Conservation (phyloP, 2,329 filamentous ascomycete species). For the Eurotiales sp. region DNA sequence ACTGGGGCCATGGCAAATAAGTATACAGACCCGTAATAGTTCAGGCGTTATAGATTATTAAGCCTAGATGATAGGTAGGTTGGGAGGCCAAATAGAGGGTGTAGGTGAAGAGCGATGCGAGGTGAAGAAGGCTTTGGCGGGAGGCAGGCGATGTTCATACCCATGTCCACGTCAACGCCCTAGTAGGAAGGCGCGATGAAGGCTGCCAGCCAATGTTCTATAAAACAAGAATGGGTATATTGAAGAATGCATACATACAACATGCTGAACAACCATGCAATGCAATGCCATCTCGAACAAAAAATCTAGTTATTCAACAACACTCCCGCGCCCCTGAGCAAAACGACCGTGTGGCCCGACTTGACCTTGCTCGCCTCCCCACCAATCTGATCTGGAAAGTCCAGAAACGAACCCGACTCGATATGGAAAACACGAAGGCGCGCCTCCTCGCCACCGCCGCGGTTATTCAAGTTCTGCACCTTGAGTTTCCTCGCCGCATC, state of each 20-base stretch:
- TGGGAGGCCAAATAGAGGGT: background rate
- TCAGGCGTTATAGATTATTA: background rate
- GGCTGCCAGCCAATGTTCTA: too few relatives aligned
- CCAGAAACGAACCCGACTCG: slow-evolving; percentile 78
- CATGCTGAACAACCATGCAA: too few relatives aligned
- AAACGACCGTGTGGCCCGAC: slow-evolving; percentile 84
- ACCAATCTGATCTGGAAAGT: slow-evolving; percentile 84
- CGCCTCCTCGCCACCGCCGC: slow-evolving; percentile 54
- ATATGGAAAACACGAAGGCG: slow-evolving; percentile 88
- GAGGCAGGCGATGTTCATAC: too few relatives aligned
- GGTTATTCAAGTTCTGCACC: slow-evolving; percentile 46
- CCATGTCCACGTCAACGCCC: too few relatives aligned
- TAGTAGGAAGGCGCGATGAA: too few relatives aligned
- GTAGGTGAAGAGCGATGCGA: too few relatives aligned
- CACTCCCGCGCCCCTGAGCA: slow-evolving; percentile 81
- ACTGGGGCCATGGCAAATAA: background rate
- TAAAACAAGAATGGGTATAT: too few relatives aligned
- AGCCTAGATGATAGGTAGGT: background rate
- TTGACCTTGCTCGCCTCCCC: slow-evolving; percentile 51
- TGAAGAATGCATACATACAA: too few relatives aligned
- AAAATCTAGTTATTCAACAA: slow-evolving; percentile 34
- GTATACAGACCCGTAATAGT: too few relatives aligned
- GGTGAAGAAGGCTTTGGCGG: too few relatives aligned
- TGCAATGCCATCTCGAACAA: background rate
- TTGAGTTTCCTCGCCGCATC: slow-evolving; percentile 41